Conservation (phyloP, 306 rosid genomes). For the Quercus dentata region DNA sequence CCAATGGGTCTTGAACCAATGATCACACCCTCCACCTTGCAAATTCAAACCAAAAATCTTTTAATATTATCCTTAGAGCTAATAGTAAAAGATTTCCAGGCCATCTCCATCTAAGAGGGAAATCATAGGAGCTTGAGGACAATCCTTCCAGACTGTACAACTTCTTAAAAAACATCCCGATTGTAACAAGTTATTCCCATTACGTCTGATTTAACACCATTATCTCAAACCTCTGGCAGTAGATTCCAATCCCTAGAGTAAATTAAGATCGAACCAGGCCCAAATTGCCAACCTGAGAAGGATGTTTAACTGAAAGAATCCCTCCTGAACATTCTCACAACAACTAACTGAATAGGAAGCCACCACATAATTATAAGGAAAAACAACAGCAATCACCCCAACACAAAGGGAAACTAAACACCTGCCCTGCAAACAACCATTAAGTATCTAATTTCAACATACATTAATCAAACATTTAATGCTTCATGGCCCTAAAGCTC, state of each 20-base stretch:
- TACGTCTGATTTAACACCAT: background rate
- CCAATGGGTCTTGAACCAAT: no score
- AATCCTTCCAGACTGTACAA: background rate
- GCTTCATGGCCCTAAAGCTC: background rate
- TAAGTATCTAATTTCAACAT: background rate
- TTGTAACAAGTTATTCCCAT: background rate
- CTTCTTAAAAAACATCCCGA: background rate
- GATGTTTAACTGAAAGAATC: background rate
- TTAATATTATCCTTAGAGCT: background rate
- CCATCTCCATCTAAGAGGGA: background rate
- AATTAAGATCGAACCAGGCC: background rate
- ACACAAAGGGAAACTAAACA: slow-evolving; percentile 5
- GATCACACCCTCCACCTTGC: no score
- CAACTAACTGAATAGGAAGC: background rate
- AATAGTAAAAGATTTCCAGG: background rate
- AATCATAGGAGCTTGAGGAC: background rate
- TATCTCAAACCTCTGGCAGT: background rate
- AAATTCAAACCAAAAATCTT: no score
- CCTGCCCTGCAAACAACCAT: slow-evolving; percentile 10
- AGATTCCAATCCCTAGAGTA: background rate
- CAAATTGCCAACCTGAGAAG: background rate
- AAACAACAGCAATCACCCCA: background rate
- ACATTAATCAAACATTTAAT: slow-evolving; percentile 3
- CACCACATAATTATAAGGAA: background rate
- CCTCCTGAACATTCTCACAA: background rate